These are phyloP conservation scores for Paxillus rubicundulus DNA, from an alignment of 768 basidiomycete species.

Conservation along the genomic window DNA sequence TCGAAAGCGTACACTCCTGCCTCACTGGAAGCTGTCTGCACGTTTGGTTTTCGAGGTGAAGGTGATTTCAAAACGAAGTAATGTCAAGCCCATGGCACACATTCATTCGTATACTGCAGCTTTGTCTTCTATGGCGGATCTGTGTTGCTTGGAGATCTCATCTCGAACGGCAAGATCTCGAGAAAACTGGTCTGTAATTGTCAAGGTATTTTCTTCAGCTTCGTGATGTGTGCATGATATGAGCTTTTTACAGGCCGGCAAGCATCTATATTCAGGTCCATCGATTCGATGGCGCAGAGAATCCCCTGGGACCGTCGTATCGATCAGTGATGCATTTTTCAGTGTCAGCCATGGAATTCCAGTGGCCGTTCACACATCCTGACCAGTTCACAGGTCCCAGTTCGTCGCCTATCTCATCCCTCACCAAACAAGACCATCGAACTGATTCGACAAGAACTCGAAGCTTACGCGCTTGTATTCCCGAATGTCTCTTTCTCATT, in stretches of 20 bases:
- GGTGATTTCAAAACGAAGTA: constrained; percentile 43
- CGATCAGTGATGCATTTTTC: constrained; percentile 86
- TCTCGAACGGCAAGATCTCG: constrained; percentile 64
- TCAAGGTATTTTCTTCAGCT: constrained; percentile 54
- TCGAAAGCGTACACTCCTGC: constrained; percentile 64
- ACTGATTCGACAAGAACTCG: constrained; percentile 66
- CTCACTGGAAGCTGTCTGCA: constrained; percentile 50
- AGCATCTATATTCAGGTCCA: constrained; percentile 65
- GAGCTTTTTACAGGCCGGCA: constrained; percentile 50
- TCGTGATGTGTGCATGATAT: neutral
- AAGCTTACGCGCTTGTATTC: constrained; percentile 70
- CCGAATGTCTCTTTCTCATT: constrained; percentile 68
- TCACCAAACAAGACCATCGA: constrained; percentile 59
- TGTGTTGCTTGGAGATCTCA: constrained; percentile 79
- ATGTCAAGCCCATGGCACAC: constrained; percentile 2
- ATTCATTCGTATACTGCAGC: constrained; percentile 44
- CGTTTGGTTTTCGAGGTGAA: constrained; percentile 94
- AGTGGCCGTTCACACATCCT: constrained; percentile 2
- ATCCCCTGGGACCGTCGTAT: constrained; percentile 74
- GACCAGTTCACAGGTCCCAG: constrained; percentile 57
- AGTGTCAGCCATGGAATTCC: constrained; percentile 51
- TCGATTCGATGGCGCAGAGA: constrained; percentile 76
- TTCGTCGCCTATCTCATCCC: constrained; percentile 73
- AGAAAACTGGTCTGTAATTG: constrained; percentile 72
- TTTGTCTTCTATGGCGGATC: constrained; percentile 75